These are phyloP conservation scores for Thecaphora thlaspeos DNA, from an alignment of 1,284 basidiomycete species.

Conservation along the genomic window DNA sequence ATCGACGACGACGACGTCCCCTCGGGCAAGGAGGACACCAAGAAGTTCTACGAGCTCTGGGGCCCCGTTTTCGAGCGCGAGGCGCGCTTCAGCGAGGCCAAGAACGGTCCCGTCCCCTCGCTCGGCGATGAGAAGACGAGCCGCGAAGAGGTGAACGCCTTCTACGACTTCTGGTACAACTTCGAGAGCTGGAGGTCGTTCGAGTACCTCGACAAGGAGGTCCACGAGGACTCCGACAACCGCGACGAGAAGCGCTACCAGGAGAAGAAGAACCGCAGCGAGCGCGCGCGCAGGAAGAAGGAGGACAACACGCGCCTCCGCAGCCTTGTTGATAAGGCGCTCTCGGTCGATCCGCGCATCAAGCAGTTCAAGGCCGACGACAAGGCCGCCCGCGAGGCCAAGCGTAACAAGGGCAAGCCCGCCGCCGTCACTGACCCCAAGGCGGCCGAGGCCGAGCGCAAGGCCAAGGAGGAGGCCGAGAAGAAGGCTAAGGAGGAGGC, in stretches of 20 bases:
- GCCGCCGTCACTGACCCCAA: conserved; percentile 47
- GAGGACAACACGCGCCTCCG: conserved; percentile 92
- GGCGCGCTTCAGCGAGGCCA: conserved; percentile 75
- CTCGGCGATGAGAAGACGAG: conserved; percentile 73
- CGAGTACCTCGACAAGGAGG: conserved; percentile 97
- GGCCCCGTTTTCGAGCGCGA: conserved; percentile 84
- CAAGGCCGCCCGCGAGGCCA: conserved; percentile 89
- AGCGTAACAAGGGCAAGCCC: conserved; percentile 69
- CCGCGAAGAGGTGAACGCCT: conserved; percentile 82
- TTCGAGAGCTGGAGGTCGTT: conserved; percentile 98
- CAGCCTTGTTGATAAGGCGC: conserved; percentile 79
- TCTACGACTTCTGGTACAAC: conserved; percentile 99
- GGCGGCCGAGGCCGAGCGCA: conserved; percentile 60
- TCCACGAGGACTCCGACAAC: conserved; percentile 93
- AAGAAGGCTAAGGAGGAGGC: conserved; percentile 70
- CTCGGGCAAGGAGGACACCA: conserved; percentile 60
- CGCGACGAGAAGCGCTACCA: conserved; percentile 98
- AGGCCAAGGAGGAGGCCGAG: conserved; percentile 69
- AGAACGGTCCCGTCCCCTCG: conserved; percentile 77
- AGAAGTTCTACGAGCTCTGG: conserved; percentile 68
- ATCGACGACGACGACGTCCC: conserved; percentile 67
- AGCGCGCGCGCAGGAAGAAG: conserved; percentile 94
- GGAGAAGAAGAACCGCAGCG: conserved; percentile 99
- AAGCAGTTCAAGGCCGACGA: conserved; percentile 96
- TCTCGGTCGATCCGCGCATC: conserved; percentile 88